Evolutionary conservation across 208 protist genomes (phyloP).

Genomic region (Acanthamoeba rhysodes): DNA sequence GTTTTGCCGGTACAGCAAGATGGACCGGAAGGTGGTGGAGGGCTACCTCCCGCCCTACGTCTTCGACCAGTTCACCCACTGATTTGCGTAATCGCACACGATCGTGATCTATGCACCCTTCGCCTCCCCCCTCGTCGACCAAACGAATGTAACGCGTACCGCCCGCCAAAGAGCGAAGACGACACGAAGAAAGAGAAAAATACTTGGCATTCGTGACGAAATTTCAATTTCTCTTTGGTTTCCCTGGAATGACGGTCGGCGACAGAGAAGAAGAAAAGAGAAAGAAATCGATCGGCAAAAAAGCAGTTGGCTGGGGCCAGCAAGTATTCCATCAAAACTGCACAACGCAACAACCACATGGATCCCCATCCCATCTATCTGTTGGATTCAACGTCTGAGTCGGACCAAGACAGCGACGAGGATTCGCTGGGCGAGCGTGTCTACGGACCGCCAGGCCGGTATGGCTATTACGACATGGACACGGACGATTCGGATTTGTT

Average conservation of each 20-base stretch:
- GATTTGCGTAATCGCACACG: background rate
- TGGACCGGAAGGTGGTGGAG: constrained; percentile 80
- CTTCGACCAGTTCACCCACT: constrained; percentile 80
- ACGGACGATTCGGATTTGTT: background rate
- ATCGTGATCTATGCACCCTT: too few relatives aligned
- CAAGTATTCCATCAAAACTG: too few relatives aligned
- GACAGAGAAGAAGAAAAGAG: too few relatives aligned
- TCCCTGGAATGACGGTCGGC: too few relatives aligned
- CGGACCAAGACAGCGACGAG: background rate
- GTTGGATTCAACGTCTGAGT: background rate
- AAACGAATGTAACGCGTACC: too few relatives aligned
- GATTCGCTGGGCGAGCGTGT: background rate
- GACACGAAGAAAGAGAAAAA: too few relatives aligned
- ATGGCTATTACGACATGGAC: background rate
- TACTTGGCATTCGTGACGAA: too few relatives aligned
- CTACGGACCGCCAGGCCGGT: background rate
- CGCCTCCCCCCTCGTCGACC: too few relatives aligned
- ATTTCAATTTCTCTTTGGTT: too few relatives aligned
- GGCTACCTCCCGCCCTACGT: constrained; percentile 82
- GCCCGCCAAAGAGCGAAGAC: too few relatives aligned
- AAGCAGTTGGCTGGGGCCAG: too few relatives aligned
- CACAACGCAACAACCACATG: background rate
- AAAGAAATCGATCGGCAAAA: too few relatives aligned
- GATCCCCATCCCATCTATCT: background rate
- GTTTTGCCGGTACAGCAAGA: constrained; percentile 83